Evolutionary conservation across 179 eudicot genomes (phyloP).

Genomic region (Spergularia azorica): DNA sequence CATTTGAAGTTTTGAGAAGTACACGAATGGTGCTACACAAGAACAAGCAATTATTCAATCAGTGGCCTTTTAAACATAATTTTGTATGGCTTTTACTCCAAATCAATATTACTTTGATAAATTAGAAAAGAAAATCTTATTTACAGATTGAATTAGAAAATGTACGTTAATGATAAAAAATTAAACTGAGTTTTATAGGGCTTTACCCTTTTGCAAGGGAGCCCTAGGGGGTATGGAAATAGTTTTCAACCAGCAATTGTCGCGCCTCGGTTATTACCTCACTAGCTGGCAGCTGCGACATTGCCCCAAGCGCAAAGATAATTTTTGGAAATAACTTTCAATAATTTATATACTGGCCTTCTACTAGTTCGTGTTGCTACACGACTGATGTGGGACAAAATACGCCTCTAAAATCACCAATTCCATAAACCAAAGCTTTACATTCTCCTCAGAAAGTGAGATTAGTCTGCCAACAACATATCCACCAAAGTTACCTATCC

Average conservation of each 20-base stretch:
- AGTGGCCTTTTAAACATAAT: too few species aligned
- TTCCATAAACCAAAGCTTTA: too few species aligned
- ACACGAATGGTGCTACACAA: too few species aligned
- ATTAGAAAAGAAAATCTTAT: too few species aligned
- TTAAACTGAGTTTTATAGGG: background rate
- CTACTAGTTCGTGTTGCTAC: background rate
- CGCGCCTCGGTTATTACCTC: slow-evolving; percentile 8
- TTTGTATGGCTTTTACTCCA: too few species aligned
- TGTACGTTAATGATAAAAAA: background rate
- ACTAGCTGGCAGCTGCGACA: slow-evolving; percentile 4
- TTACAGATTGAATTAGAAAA: too few species aligned
- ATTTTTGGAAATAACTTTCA: background rate
- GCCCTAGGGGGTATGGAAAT: background rate
- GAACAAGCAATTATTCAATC: too few species aligned
- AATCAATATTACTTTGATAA: too few species aligned
- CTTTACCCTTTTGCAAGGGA: slow-evolving; percentile 7
- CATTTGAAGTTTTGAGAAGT: too few species aligned
- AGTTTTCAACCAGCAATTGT: background rate
- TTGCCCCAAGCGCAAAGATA: slow-evolving; percentile 19
- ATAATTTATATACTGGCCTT: background rate
- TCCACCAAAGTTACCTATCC: too few species aligned
- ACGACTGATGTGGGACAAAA: background rate
- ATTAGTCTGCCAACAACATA: too few species aligned
- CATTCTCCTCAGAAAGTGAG: too few species aligned
- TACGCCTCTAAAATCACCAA: background rate